Percentiles rank a stretch among this genome's conserved stretches.
phyloP scores from a whole-genome alignment of 306 rosid species.

The Prinsepia uniflora region DNA sequence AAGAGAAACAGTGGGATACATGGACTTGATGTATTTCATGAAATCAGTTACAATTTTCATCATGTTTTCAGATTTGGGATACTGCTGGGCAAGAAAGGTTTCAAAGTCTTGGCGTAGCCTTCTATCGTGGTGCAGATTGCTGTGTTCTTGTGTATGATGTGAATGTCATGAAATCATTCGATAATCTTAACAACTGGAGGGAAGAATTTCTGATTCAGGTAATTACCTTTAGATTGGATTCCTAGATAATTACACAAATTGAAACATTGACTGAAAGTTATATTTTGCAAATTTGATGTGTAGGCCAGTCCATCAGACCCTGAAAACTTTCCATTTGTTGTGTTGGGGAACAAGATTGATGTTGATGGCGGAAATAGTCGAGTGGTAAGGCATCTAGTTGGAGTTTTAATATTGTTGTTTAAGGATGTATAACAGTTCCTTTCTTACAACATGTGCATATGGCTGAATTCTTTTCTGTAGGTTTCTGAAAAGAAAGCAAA shows the following conservation, averaged over 20 bases:
- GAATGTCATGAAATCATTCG: slow-evolving; percentile 93
- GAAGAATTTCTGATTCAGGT: slow-evolving; percentile 99
- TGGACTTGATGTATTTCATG: background rate
- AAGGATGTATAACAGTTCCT: slow-evolving; percentile 13
- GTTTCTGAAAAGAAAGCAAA: slow-evolving; percentile 98
- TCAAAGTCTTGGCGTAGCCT: slow-evolving; percentile 99
- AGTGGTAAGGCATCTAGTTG: slow-evolving; percentile 63
- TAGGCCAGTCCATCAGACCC: slow-evolving; percentile 99
- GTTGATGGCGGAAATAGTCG: slow-evolving; percentile 97
- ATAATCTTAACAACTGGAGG: slow-evolving; percentile 96
- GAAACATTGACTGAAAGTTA: slow-evolving; percentile 14
- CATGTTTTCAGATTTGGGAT: slow-evolving; percentile 73
- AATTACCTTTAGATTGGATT: slow-evolving; percentile 8
- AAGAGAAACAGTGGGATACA: background rate
- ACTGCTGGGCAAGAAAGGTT: slow-evolving; percentile 98
- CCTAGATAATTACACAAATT: background rate
- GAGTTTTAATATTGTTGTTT: background rate
- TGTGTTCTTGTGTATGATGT: slow-evolving; percentile 98
- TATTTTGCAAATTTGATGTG: slow-evolving; percentile 29
- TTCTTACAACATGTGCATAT: background rate
- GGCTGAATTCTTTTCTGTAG: slow-evolving; percentile 36
- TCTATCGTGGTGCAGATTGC: slow-evolving; percentile 99
- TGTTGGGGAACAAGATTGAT: slow-evolving; percentile 95
- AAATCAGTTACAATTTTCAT: slow-evolving; percentile 17
- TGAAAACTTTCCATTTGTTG: slow-evolving; percentile 97